Conservation (phyloP, 2,329 filamentous ascomycete species). For the Claviceps africana region DNA sequence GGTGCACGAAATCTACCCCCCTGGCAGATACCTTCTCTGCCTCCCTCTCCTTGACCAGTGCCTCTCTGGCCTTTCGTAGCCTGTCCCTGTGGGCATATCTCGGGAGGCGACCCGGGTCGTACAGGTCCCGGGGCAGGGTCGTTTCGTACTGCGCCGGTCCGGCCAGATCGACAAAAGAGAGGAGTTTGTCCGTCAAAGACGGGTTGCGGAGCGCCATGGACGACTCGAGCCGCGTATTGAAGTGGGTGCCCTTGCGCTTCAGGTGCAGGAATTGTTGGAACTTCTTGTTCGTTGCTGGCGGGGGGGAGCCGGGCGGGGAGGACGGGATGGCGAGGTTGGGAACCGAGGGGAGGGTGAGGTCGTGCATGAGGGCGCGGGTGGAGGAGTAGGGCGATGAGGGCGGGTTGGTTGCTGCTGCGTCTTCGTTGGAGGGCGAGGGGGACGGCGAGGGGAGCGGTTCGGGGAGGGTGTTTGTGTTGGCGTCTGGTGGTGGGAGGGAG, state of each 20-base stretch:
- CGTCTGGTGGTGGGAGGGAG: conserved; percentile 21
- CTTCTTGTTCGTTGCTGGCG: conserved; percentile 43
- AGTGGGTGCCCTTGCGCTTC: conserved; percentile 65
- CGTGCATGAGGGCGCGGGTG: conserved; percentile 49
- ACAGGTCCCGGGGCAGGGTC: conserved; percentile 40
- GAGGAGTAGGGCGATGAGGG: conserved; percentile 52
- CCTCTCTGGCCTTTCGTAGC: conserved; percentile 35
- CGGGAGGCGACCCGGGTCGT: conserved; percentile 44
- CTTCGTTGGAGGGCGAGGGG: background rate
- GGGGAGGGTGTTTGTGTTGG: conserved; percentile 5
- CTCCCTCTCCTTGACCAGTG: conserved; percentile 29
- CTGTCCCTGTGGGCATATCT: conserved; percentile 37
- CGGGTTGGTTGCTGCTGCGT: background rate
- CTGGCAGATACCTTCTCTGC: conserved; percentile 26
- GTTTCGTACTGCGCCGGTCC: conserved; percentile 50
- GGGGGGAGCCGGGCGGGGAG: conserved; percentile 52
- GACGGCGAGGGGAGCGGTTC: conserved; percentile 9
- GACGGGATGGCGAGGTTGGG: conserved; percentile 62
- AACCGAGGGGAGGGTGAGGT: conserved; percentile 58
- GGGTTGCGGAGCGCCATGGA: conserved; percentile 59
- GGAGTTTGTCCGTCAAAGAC: conserved; percentile 54
- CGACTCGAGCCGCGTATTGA: conserved; percentile 58
- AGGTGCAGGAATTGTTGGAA: conserved; percentile 61
- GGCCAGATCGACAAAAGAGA: conserved; percentile 46
- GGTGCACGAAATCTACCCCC: conserved; percentile 35